These are phyloP conservation scores for Eimeria sp. DNA, from an alignment of 169 alveolate species.

Conservation along the genomic window DNA sequence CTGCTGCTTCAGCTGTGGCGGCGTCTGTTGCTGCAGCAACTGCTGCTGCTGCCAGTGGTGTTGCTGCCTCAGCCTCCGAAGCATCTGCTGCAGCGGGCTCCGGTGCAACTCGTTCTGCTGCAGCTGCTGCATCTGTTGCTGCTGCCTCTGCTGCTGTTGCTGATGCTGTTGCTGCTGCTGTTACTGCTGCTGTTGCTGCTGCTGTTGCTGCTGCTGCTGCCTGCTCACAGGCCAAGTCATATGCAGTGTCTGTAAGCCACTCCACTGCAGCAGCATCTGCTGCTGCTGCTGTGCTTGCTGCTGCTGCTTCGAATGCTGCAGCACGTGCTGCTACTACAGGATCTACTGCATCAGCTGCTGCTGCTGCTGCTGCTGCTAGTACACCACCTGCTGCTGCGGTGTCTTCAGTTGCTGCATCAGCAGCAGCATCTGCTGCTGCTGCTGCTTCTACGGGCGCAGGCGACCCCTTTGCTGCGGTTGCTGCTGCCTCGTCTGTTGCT, in stretches of 20 bases:
- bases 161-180: background rate
- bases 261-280: constrained; percentile 23
- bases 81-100: background rate
- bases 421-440: constrained; percentile 9
- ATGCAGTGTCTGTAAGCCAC: constrained; percentile 10
- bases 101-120: background rate
- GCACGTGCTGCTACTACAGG: background rate
- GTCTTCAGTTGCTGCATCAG: background rate
- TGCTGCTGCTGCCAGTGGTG: background rate
- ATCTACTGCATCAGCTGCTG: background rate
- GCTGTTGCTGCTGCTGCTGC: constrained; percentile 32
- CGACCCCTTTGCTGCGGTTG: background rate
- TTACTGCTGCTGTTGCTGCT: background rate
- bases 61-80: background rate
- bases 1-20: background rate
- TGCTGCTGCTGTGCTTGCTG: background rate
- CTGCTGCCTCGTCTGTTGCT: background rate
- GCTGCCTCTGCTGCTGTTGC: background rate
- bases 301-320: background rate
- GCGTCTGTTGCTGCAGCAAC: background rate
- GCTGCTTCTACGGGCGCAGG: too few relatives aligned
- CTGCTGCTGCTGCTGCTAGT: background rate
- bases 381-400: background rate
- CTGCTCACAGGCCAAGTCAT: background rate
- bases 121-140: too few relatives aligned